These are phyloP conservation scores for Fusarium chaquense DNA, from an alignment of 2,329 filamentous ascomycete genomes.

Conservation along the genomic window DNA sequence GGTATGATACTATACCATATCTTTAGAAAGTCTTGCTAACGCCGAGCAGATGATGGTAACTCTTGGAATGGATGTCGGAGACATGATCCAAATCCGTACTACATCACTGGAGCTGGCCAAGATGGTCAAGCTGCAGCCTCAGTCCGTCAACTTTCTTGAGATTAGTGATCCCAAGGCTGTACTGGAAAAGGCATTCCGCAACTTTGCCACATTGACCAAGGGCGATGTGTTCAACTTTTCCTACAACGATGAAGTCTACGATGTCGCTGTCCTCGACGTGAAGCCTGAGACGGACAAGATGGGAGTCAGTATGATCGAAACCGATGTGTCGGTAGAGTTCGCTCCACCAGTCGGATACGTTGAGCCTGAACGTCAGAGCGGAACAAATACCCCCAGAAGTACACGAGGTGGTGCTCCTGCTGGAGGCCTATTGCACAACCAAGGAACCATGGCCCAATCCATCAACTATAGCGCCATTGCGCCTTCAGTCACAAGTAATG, in stretches of 20 bases:
- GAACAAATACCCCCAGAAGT: conserved; percentile 88
- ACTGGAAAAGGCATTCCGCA: conserved; percentile 94
- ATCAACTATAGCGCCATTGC: conserved; percentile 96
- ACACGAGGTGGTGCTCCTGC: conserved; percentile 71
- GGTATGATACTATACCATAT: conserved; percentile 63
- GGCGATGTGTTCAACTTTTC: conserved; percentile 96
- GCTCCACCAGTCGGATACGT: conserved; percentile 94
- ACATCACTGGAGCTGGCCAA: conserved; percentile 91
- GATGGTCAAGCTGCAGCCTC: conserved; percentile 96
- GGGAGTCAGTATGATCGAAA: conserved; percentile 94
- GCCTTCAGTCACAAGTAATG: conserved; percentile 76
- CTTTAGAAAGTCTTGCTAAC: conserved; percentile 35
- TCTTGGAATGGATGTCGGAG: conserved; percentile 87
- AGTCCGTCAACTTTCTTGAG: conserved; percentile 92
- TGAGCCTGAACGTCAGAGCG: conserved; percentile 81
- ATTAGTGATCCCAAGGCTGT: conserved; percentile 98
- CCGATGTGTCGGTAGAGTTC: conserved; percentile 96
- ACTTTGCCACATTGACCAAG: conserved; percentile 93
- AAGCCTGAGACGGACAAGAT: conserved; percentile 87
- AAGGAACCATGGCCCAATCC: conserved; percentile 96
- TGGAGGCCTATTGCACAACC: conserved; percentile 81
- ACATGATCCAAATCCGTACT: conserved; percentile 94
- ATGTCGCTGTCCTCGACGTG: conserved; percentile 92
- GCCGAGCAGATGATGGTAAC: conserved; percentile 87
- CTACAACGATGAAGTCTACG: conserved; percentile 95